These are phyloP conservation scores for Camillea tinctor DNA, from an alignment of 2,329 filamentous ascomycete species.

Conservation along the genomic window DNA sequence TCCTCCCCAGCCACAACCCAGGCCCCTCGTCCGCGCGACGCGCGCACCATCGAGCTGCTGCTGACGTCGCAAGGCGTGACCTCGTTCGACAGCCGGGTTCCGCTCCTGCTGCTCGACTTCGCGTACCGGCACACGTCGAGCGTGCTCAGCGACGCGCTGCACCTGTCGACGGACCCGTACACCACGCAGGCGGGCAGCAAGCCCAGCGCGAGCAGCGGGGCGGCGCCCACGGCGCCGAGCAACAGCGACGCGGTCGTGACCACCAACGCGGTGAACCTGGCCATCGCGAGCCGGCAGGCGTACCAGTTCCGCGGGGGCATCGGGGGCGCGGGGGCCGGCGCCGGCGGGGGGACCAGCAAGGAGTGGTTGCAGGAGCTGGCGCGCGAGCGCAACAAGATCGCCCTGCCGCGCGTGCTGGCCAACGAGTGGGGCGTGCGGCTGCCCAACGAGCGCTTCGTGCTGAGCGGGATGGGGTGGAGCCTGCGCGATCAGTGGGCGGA, in stretches of 20 bases:
- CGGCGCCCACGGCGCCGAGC: conserved; percentile 45
- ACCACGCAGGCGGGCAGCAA: conserved; percentile 54
- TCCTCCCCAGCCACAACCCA: conserved; percentile 36
- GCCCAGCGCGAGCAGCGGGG: conserved; percentile 49
- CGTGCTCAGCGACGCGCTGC: conserved; percentile 68
- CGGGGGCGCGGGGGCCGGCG: conserved; percentile 42
- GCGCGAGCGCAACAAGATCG: conserved; percentile 65
- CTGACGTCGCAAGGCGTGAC: conserved; percentile 77
- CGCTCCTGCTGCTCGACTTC: conserved; percentile 80
- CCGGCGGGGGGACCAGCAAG: conserved; percentile 58
- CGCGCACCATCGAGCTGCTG: conserved; percentile 75
- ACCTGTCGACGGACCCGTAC: conserved; percentile 69
- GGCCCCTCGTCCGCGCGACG: conserved; percentile 68
- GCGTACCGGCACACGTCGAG: conserved; percentile 78
- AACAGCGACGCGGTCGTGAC: conserved; percentile 57
- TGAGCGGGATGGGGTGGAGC: conserved; percentile 65
- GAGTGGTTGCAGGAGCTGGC: conserved; percentile 78
- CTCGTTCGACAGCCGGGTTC: conserved; percentile 78
- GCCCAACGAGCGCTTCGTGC: conserved; percentile 66
- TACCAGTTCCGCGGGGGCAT: conserved; percentile 65
- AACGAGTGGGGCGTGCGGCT: conserved; percentile 68
- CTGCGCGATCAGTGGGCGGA: conserved; percentile 59
- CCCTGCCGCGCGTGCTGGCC: conserved; percentile 60
- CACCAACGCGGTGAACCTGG: conserved; percentile 68
- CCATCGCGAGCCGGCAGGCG: conserved; percentile 65